These are phyloP conservation scores for Otatea glauca DNA, from an alignment of 176 grass and related monocot species.

Conservation along the genomic window DNA sequence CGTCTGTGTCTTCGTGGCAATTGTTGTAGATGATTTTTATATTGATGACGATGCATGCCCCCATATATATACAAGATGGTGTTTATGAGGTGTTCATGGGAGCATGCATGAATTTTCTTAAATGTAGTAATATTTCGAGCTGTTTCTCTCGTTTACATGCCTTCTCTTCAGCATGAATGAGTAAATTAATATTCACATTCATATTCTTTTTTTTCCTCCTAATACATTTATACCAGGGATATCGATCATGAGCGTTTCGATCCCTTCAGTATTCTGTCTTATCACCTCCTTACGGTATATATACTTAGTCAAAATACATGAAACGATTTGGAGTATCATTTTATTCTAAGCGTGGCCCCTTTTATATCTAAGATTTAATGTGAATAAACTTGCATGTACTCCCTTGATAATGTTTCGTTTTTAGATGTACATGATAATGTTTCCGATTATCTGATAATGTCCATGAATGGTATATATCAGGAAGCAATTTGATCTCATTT, in stretches of 20 bases:
- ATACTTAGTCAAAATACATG: background rate
- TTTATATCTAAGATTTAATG: background rate
- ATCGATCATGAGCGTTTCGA: no score
- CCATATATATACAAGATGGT: background rate
- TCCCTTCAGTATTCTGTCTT: background rate
- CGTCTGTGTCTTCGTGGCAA: background rate
- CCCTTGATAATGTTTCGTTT: background rate
- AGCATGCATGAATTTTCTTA: background rate
- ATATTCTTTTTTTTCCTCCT: background rate
- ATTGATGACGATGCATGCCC: background rate
- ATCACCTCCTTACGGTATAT: background rate
- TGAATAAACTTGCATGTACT: background rate
- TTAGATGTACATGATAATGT: background rate
- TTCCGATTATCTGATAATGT: background rate
- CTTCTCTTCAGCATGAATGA: background rate
- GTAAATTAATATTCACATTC: background rate
- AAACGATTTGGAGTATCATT: background rate
- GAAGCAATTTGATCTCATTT: background rate
- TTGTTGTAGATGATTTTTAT: background rate
- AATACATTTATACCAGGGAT: background rate
- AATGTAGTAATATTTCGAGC: background rate
- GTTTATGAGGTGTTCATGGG: background rate
- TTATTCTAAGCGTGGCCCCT: background rate
- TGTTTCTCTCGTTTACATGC: background rate
- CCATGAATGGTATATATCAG: background rate